Evolutionary conservation across 495 filamentous ascomycete genomes (phyloP), one percentile per base, ranked within the genome.

Genomic region (Neurospora sp.): DNA sequence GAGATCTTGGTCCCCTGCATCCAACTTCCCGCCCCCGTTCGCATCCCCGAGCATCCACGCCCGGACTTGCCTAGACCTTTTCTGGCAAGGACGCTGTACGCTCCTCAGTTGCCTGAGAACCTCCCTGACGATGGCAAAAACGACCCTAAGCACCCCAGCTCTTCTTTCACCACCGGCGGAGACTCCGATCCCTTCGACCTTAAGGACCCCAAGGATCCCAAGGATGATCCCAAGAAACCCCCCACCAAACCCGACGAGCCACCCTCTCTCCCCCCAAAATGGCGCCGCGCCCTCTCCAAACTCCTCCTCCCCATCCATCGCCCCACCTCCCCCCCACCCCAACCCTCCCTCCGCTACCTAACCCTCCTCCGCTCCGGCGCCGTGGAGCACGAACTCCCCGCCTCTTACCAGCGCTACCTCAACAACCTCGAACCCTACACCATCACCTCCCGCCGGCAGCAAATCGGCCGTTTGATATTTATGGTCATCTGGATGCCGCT

Each of bases 271-370:
- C 77, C 78, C 20, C 69, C 70, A 70, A 77, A 81, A 81, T 74
- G 53, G 53, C 27, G 27, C 22, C 53, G 4, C 1, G 12, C 22
- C 0, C 2, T 76, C 75, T 72, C 68, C 68, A 80, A 70, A 3
- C 71, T 85, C 8, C 70, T 84, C 38, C 74, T 78, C 8, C 82
- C 80, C 68, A 76, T 76, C n/a, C 78, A 72, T 48, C 89, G 92
- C 12, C 89, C 90, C 4, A 85, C 91, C 71, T 85, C 87, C 3
- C 81, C 82, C 69, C 92, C 93, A 75, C 91, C 93, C 3, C 94
- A 98, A 79, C 88, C 96, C 0, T 97, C 93, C 4, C 84, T 87
- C 20, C 88, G 95, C 0, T 98, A 99, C 77, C 84, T 98, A 7
- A 86, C 88, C 35, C 83, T 98, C 31, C 87, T 99, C 74, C 86